These are phyloP conservation scores for Lentinula lateritia DNA, from an alignment of 768 basidiomycete genomes.

Conservation along the genomic window DNA sequence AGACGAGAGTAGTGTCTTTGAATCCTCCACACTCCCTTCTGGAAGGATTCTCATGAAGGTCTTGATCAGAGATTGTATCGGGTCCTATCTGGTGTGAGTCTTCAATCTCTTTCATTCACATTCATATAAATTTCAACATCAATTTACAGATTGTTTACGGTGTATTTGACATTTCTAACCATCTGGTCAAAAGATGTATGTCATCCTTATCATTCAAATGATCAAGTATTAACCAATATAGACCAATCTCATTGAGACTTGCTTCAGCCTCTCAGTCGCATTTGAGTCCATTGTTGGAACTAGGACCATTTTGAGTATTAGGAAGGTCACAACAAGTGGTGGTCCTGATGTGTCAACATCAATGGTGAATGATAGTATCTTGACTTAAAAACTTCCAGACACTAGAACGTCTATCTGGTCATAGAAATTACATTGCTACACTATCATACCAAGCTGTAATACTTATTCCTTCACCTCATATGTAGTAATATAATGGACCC, in stretches of 20 bases:
- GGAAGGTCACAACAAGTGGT: background rate
- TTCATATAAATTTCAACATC: background rate
- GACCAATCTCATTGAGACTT: background rate
- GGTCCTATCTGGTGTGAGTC: slow-evolving; percentile 55
- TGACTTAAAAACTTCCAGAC: background rate
- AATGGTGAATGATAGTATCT: background rate
- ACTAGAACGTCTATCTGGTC: too few relatives aligned
- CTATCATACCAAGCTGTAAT: too few relatives aligned
- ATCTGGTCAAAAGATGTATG: background rate
- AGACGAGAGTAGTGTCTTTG: slow-evolving; percentile 26
- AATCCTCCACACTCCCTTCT: slow-evolving; percentile 28
- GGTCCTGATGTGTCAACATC: background rate
- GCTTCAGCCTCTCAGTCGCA: background rate
- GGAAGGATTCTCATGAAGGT: slow-evolving; percentile 43
- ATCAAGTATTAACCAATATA: slow-evolving; percentile 4
- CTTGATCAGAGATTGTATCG: slow-evolving; percentile 50
- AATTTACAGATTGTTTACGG: background rate
- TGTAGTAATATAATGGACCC: too few relatives aligned
- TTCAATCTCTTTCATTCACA: background rate
- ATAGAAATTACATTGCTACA: too few relatives aligned
- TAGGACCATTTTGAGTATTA: background rate
- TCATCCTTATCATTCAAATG: too few relatives aligned
- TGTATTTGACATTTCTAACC: background rate
- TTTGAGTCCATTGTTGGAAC: background rate
- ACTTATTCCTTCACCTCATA: too few relatives aligned